Percentiles rank a stretch among this genome's conserved stretches.
phyloP scores from a whole-genome alignment of 139 green algal species.

The Coelastrella sp. region DNA sequence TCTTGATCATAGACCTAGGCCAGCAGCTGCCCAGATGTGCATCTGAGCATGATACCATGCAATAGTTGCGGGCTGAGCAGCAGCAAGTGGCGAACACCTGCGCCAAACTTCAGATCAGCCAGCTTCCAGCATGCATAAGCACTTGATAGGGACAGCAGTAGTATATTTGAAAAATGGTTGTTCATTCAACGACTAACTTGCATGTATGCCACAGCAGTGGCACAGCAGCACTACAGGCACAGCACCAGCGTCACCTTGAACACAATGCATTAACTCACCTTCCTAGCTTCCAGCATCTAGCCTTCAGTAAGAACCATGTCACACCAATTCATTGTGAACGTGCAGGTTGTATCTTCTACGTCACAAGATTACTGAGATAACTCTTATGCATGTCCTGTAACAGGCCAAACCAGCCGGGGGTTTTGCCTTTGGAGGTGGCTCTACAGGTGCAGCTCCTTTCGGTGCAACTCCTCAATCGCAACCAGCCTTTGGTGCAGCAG shows the following conservation, averaged over 20 bases:
- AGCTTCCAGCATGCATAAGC: constrained; percentile 3
- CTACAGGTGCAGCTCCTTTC: constrained; percentile 22
- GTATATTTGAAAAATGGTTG: too few species aligned
- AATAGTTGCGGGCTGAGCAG: neutral
- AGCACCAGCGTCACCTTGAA: neutral
- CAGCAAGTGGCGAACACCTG: too few species aligned
- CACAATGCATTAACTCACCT: neutral
- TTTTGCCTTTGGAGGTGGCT: neutral
- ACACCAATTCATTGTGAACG: too few species aligned
- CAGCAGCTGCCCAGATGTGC: neutral
- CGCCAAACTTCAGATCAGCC: neutral
- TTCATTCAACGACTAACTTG: too few species aligned
- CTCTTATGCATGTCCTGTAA: too few species aligned
- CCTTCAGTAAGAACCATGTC: too few species aligned
- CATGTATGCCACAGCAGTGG: neutral
- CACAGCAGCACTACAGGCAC: neutral
- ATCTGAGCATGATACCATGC: too few species aligned
- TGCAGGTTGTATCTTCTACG: too few species aligned
- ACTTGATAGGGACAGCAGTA: neutral
- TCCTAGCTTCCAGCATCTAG: neutral
- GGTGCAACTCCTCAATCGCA: constrained; percentile 45
- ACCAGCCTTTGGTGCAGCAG: constrained; percentile 42
- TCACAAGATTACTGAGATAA: too few species aligned
- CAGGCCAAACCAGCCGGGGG: constrained; percentile 19
- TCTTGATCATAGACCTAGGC: too few species aligned